phyloP scores from a whole-genome alignment of 1,284 basidiomycete genomes.

The Cutaneotrichosporon curvatum region DNA sequence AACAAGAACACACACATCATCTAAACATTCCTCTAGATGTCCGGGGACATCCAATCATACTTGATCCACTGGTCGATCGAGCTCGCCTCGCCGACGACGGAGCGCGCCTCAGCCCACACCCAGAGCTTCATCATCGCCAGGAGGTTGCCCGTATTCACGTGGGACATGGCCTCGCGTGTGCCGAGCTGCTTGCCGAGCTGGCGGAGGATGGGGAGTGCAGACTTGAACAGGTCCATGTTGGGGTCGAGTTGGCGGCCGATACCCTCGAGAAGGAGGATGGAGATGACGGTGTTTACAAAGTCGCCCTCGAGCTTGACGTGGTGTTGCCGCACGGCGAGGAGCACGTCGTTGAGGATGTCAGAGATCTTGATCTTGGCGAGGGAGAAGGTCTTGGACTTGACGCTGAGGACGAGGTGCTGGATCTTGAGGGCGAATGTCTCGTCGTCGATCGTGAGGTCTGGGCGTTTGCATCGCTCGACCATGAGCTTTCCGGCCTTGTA shows the following conservation, averaged over 20 bases:
- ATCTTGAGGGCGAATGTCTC: constrained; percentile 96
- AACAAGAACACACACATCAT: too few species aligned
- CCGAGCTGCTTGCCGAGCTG: constrained; percentile 84
- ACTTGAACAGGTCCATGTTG: constrained; percentile 84
- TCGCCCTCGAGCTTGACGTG: constrained; percentile 99
- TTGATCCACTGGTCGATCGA: constrained; percentile 57
- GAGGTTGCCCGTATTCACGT: constrained; percentile 61
- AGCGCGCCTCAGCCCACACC: constrained; percentile 83
- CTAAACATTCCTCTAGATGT: too few species aligned
- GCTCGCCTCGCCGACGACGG: constrained; percentile 69
- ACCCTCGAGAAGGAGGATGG: constrained; percentile 86
- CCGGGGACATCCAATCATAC: constrained; percentile 10
- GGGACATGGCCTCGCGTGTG: constrained; percentile 61
- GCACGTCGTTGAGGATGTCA: constrained; percentile 81
- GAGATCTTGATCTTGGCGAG: constrained; percentile 92
- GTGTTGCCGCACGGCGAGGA: constrained; percentile 79
- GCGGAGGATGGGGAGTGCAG: constrained; percentile 79
- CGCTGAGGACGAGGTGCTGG: constrained; percentile 85
- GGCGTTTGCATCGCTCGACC: constrained; percentile 90
- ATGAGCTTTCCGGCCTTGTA: constrained; percentile 90
- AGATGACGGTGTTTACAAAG: constrained; percentile 96
- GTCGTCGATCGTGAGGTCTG: constrained; percentile 80
- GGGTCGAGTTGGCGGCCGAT: constrained; percentile 94
- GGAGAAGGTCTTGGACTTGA: constrained; percentile 95
- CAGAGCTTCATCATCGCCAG: constrained; percentile 85